Base-by-base conservation (phyloP, 305 asterid species). In the Fraxinus albicans region DNA sequence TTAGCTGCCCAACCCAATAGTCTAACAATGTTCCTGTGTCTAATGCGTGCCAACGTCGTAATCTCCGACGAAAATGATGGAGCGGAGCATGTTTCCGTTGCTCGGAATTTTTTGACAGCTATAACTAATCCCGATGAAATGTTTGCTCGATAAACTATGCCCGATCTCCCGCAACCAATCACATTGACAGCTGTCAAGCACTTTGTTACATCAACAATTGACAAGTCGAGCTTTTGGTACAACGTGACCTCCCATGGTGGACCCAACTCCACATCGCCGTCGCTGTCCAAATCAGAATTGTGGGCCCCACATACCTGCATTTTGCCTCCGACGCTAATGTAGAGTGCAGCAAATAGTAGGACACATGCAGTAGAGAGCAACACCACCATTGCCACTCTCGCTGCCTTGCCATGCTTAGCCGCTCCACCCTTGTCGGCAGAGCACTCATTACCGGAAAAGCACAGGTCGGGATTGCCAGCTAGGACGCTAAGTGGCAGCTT, bases 201-300 rank as follows among this genome's bases (percentile, higher is more conserved):
- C 76, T 87, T 89, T 2, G 86, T 87, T 34, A 94, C 90, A 15
- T 94, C 97, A 0, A 40, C 58, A 5, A 93, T 90, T 0, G 96
- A 92, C 76, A 94, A 31, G 83, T 93, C 94, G 10, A 93, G 89
- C 82, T 94, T 94, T 79, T 94, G 97, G 86, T 92, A 94, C 79
- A 94, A 77, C 0, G 93, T 92, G 78, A 93, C 93, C 77, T 94
- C 98, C 98, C 98, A 94, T 0, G 97, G 95, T 5, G 93, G 93
- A 17, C 84, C 86, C 77, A 94, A 84, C 60, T 91, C 97, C 84
- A 90, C 82, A 77, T 91, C 93, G 10, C 87, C 90, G 8, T 85
- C 87, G 31, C 60, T 80, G 74, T 79, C 89, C n/a, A 31, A 15
- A 73, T 91, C 89, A 40, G 79, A 60, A n/a, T 83, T 83, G 15